Conservation (phyloP, 2,329 filamentous ascomycete species). For the Aureobasidium namibiae region DNA sequence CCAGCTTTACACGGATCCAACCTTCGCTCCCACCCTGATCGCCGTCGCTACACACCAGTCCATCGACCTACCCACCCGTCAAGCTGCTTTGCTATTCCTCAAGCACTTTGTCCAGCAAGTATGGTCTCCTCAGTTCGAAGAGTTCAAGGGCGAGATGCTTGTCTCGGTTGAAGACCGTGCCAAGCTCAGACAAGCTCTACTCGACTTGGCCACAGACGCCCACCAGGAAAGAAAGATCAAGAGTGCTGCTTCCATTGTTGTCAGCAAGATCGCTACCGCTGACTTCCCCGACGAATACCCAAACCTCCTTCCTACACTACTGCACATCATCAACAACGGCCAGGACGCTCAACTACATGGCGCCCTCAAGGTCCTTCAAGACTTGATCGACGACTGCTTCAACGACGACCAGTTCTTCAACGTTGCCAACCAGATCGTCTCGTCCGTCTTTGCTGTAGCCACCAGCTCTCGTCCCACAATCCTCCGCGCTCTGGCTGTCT, state of each 20-base stretch:
- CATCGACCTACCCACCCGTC: constrained; percentile 66
- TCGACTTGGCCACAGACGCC: constrained; percentile 69
- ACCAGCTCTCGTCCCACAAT: constrained; percentile 64
- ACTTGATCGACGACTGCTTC: constrained; percentile 87
- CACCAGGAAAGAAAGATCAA: constrained; percentile 77
- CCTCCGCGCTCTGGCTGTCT: constrained; percentile 76
- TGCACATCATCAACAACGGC: constrained; percentile 68
- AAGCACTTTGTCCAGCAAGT: constrained; percentile 76
- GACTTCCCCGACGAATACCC: constrained; percentile 97
- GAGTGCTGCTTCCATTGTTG: constrained; percentile 75
- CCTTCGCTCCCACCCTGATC: constrained; percentile 71
- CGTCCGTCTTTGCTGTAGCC: constrained; percentile 74
- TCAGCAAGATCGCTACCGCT: constrained; percentile 86
- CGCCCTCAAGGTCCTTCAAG: constrained; percentile 75
- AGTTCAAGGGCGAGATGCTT: constrained; percentile 58
- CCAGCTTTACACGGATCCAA: constrained; percentile 57
- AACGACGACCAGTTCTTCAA: constrained; percentile 92
- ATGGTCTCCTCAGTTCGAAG: constrained; percentile 71
- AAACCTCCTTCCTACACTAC: constrained; percentile 70
- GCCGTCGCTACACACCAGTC: constrained; percentile 71
- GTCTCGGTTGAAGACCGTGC: constrained; percentile 67
- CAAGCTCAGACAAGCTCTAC: constrained; percentile 62
- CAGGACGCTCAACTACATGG: constrained; percentile 78
- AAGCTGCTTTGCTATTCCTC: constrained; percentile 71
- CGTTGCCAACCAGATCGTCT: constrained; percentile 78